These are phyloP conservation scores for Clohesyomyces aquaticus DNA, from an alignment of 495 filamentous ascomycete genomes.

Conservation along the genomic window DNA sequence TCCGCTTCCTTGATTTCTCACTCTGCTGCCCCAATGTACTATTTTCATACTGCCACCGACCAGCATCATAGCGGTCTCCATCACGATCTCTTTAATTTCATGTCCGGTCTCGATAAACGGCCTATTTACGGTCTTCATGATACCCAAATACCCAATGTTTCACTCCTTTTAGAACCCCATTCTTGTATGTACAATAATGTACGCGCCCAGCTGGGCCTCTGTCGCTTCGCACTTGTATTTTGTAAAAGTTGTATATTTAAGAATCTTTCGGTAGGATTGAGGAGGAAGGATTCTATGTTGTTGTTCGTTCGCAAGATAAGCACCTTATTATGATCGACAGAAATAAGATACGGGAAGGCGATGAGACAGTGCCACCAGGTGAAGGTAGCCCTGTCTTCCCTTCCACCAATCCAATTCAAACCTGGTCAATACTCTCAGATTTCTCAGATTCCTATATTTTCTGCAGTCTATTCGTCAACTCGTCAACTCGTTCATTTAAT, in stretches of 20 bases:
- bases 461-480: too few species aligned
- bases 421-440: too few species aligned
- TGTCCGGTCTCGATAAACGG: background rate
- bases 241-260: background rate
- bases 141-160: too few species aligned
- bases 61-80: conserved; percentile 11
- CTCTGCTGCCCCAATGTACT: background rate
- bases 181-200: background rate
- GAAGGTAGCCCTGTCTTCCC: background rate
- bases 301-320: too few species aligned
- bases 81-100: conserved; percentile 6
- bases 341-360: conserved; percentile 7
- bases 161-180: background rate
- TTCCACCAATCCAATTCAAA: too few species aligned
- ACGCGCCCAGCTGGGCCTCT: background rate
- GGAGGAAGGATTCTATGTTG: too few species aligned
- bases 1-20: background rate
- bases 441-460: too few species aligned
- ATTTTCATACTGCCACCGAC: background rate
- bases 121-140: background rate
- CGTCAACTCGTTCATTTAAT: too few species aligned
- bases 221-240: background rate
- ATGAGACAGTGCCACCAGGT: background rate
- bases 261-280: too few species aligned
- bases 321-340: background rate